Evolutionary conservation across 2,329 filamentous ascomycete genomes (phyloP), one percentile per base, ranked within the genome.

Genomic region (Cladorrhinum sp.): DNA sequence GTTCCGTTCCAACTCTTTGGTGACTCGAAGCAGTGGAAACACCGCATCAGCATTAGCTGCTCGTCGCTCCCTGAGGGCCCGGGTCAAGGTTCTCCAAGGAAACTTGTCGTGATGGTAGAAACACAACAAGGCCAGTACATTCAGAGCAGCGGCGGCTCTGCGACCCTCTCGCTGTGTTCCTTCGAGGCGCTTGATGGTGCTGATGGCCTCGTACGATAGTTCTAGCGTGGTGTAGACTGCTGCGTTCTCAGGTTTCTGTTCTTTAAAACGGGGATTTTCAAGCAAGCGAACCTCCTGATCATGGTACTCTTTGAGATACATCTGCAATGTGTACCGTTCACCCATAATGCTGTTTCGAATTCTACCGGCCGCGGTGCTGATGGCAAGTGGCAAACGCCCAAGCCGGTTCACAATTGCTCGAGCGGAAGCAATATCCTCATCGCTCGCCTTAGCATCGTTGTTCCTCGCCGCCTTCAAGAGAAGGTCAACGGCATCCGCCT

Each of bases 31-130:
- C 10, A 54, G 18, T n/a, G 30, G n/a, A 33, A 14, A 48, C 12
- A 53, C n/a, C 23, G 8, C 3, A 16, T 33, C 50, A 20, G 12
- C 10, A 16, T 51, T 33, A 18, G 0, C 12, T 33, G 21, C 23
- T 14, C 16, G 8, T 4, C 53, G 56, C 18, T 57, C 59, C 0
- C n/a, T 14, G 4, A 64, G 61, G 2, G 68, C 68, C 6, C 64
- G 20, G 2, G 26, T 3, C 10, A 73, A 50, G 1, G 69, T 69
- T 0, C 39, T 23, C 0, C 53, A 24, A 0, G 66, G 57, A 1
- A 71, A 28, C 1, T 60, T 59, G 20, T 71, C 66, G 9, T 72
- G 66, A 26, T 72, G 67, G 23, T 68, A 73, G 61, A 73, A 74
- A 16, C 63, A 68, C 7, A 73, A 61, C 1, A 71, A 23, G 12